Percentiles rank a stretch among this genome's conserved stretches.
Conservation (phyloP, 768 basidiomycete genomes). For the Macrocybe gigantea region DNA sequence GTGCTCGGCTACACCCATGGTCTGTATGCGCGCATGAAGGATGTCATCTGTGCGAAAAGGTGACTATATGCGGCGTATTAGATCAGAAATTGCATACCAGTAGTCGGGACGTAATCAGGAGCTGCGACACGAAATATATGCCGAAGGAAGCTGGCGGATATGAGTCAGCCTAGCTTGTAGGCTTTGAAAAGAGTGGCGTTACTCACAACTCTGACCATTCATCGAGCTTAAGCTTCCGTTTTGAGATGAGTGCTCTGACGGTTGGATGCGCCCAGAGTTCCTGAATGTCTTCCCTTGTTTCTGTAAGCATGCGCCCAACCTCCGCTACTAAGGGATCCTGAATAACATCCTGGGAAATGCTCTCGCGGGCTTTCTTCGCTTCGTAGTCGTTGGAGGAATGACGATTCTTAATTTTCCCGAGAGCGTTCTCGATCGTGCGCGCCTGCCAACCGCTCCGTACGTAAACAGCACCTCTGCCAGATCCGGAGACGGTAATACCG, state of each 20-base stretch:
- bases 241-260: constrained; percentile 62
- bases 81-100: constrained; percentile 36
- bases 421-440: constrained; percentile 51
- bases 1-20: constrained; percentile 85
- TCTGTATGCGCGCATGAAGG: constrained; percentile 84
- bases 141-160: constrained; percentile 56
- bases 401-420: constrained; percentile 30
- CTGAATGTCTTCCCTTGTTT: constrained; percentile 58
- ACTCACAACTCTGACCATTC: constrained; percentile 89
- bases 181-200: neutral
- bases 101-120: constrained; percentile 66
- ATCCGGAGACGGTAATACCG: constrained; percentile 65
- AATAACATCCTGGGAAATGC: constrained; percentile 25
- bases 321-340: constrained; percentile 56
- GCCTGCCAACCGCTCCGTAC: constrained; percentile 83
- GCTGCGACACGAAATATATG: constrained; percentile 69
- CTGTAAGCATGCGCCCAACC: constrained; percentile 52
- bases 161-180: constrained; percentile 9
- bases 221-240: constrained; percentile 69
- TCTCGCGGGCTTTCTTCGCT: constrained; percentile 27
- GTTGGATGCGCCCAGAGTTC: constrained; percentile 69
- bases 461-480: constrained; percentile 70
- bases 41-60: constrained; percentile 60
- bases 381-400: constrained; percentile 15
- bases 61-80: constrained; percentile 22